These are phyloP conservation scores for Eremochloa ophiuroides DNA, from an alignment of 176 grass and related monocot species.

Conservation along the genomic window DNA sequence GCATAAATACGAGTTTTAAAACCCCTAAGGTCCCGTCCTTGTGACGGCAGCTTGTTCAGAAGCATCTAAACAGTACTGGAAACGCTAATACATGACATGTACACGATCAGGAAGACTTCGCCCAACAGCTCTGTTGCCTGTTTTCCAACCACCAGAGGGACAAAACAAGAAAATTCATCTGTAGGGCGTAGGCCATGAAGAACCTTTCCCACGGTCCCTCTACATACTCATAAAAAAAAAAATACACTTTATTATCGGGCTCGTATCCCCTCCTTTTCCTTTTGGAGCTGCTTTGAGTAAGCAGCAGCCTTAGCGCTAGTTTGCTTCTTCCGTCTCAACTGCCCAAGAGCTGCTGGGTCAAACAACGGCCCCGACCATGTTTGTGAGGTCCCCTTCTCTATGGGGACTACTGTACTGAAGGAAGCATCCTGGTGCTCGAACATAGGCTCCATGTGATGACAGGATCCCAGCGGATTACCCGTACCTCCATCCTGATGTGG, in stretches of 20 bases:
- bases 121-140: neutral
- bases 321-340: slow-evolving; percentile 36
- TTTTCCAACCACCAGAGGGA: neutral
- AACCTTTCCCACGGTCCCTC: neutral
- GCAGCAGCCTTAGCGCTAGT: slow-evolving; percentile 33
- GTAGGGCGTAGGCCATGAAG: neutral
- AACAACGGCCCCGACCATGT: slow-evolving; percentile 46
- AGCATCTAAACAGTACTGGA: slow-evolving; percentile 14
- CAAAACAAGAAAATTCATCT: slow-evolving; percentile 1
- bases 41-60: slow-evolving; percentile 4
- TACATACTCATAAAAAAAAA: slow-evolving; percentile 18
- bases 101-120: slow-evolving; percentile 35
- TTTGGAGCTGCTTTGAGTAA: slow-evolving; percentile 48
- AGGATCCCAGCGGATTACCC: slow-evolving; percentile 42
- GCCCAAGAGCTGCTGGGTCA: slow-evolving; percentile 29
- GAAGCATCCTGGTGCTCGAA: slow-evolving; percentile 47
- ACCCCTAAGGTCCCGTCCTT: neutral
- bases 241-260: neutral
- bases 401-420: slow-evolving; percentile 43
- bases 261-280: slow-evolving; percentile 21
- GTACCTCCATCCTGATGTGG: slow-evolving; percentile 53
- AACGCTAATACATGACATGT: slow-evolving; percentile 23
- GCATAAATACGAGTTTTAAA: slow-evolving; percentile 13
- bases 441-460: slow-evolving; percentile 32
- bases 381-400: slow-evolving; percentile 31